Percentiles rank a stretch among this genome's conserved stretches.
These are phyloP conservation scores for Diplosphaera chodatii DNA, from an alignment of 139 green algal genomes.

Conservation along the genomic window DNA sequence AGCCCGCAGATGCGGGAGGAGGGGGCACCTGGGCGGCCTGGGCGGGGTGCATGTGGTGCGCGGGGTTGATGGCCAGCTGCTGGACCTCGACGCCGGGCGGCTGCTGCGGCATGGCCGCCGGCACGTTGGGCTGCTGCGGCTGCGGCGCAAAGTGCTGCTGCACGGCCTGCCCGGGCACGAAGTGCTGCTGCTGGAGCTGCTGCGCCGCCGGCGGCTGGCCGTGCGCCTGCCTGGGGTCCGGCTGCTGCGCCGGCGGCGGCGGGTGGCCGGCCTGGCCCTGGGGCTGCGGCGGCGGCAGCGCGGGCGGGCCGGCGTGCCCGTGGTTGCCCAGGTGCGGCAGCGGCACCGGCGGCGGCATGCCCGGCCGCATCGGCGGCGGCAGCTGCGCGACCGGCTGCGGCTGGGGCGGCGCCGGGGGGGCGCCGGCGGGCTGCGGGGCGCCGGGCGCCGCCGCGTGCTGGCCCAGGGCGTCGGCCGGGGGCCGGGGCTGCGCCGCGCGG, in stretches of 20 bases:
- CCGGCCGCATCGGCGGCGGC: conserved; percentile 9
- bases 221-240: no score
- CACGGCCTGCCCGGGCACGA: background rate
- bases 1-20: no score
- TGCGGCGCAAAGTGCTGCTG: conserved; percentile 6
- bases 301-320: background rate
- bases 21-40: no score
- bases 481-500: no score
- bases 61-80: conserved; percentile 4
- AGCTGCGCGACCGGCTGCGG: conserved; percentile 4
- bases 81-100: conserved; percentile 1
- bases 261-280: no score
- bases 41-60: background rate
- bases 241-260: background rate
- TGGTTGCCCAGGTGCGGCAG: background rate
- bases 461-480: no score
- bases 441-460: background rate
- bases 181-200: no score
- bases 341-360: conserved; percentile 1
- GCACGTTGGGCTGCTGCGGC: conserved; percentile 1
- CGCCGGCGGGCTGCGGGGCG: background rate
- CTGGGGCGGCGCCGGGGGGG: background rate
- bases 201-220: conserved; percentile 13
- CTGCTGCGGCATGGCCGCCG: conserved; percentile 8
- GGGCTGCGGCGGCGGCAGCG: conserved; percentile 2